A percentile compares a stretch with the other conserved stretches of the same genome.
Conservation (phyloP, 345 rosid genomes). For the Eucalyptus marginata region DNA sequence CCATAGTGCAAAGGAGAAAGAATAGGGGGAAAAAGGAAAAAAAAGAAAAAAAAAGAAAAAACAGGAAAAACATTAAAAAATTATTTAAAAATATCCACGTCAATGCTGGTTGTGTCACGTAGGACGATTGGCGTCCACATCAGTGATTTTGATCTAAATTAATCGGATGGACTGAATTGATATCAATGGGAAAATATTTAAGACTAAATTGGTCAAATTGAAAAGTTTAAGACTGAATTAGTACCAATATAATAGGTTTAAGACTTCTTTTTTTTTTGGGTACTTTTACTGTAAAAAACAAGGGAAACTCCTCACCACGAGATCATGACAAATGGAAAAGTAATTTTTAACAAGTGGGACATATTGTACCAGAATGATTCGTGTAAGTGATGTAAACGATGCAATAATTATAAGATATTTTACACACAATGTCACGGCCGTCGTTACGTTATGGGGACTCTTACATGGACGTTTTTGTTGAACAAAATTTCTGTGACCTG, state of each 20-base stretch:
- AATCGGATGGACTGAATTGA: too few relatives aligned
- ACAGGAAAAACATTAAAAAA: too few relatives aligned
- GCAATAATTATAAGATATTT: background rate
- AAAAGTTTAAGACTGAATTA: accelerated
- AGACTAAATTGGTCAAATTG: too few relatives aligned
- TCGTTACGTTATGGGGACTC: accelerated
- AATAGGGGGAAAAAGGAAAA: too few relatives aligned
- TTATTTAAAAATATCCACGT: too few relatives aligned
- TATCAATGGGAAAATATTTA: too few relatives aligned
- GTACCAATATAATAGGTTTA: too few relatives aligned
- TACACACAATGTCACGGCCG: background rate
- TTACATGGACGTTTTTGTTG: background rate
- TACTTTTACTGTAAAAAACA: background rate
- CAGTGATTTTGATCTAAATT: too few relatives aligned
- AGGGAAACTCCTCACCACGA: background rate
- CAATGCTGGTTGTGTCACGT: too few relatives aligned
- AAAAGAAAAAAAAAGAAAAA: too few relatives aligned
- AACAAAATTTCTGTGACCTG: background rate
- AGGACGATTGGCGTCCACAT: accelerated
- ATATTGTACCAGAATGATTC: background rate
- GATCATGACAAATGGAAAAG: background rate
- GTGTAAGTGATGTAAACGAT: background rate
- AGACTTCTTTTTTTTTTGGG: too few relatives aligned
- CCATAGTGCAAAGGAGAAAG: too few relatives aligned
- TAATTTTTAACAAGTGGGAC: background rate